Base-by-base conservation (phyloP, 306 rosid species). In the Quercus dentata region DNA sequence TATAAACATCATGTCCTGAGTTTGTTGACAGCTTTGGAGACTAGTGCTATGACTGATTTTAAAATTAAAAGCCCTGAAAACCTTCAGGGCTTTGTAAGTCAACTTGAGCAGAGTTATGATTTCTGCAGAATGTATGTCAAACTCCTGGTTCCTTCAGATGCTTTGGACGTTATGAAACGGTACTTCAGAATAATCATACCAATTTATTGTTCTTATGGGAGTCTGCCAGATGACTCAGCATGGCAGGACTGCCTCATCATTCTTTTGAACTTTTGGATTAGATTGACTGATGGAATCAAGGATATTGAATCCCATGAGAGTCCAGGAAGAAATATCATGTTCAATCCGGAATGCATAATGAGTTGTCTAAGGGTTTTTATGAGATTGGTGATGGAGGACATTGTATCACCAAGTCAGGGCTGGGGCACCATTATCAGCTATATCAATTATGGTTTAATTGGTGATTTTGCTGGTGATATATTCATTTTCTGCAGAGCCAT, bases 221-320 rank as follows among this genome's bases (percentile, higher is more conserved):
- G 80, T 74, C 71, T 87, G 52, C 98, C 97, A 10, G 99, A 96
- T 80, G 83, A 87, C 89, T 93, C 99, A 25, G 76, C 88, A n/a
- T 96, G 96, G 97, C 98, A 96, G 86, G 98, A 93, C 55, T 90
- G 97, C 84, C 97, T 96, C 80, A 81, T 96, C 76, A 64, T 89
- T 82, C 97, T 96, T 80, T 81, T 93, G 70, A 85, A 91, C 81
- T 93, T 91, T 84, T 93, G 97, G 97, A 85, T 88, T 85, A 84
- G 92, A 83, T 86, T 96, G 85, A 33, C 89, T n/a, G 97, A 90
- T 73, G 99, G 89, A 85, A 88, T 96, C 91, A 90, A 83, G 83
- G 93, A 88, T 71, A 86, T 89, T 77, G 76, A 79, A 27, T 80
- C 76, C 67, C 86, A 81, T 76, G 90, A 56, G 74, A 85, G 41